Conservation (phyloP, 139 green algal species). For the Chlamydomonas sphaeroides region DNA sequence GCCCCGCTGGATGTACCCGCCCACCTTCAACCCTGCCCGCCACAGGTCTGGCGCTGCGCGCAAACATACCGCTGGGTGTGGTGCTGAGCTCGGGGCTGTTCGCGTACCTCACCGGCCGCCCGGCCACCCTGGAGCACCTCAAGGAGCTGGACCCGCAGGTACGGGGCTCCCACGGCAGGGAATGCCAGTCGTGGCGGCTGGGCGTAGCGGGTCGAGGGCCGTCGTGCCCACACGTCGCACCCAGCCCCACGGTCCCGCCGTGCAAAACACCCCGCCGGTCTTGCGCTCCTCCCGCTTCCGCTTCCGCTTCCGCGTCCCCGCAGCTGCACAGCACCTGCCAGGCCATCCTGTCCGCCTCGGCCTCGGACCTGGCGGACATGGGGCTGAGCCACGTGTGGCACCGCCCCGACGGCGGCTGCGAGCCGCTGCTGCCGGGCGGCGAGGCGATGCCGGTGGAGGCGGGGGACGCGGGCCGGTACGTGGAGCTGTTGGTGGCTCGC, state of each 20-base stretch:
- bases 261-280: too few relatives aligned
- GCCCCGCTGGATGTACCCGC: too few relatives aligned
- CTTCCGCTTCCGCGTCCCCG: background rate
- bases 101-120: slow-evolving; percentile 11
- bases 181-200: too few relatives aligned
- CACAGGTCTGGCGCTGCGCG: slow-evolving; percentile 35
- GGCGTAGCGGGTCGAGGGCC: too few relatives aligned
- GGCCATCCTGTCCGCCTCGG: slow-evolving; percentile 9
- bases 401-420: background rate
- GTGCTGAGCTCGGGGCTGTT: slow-evolving; percentile 24
- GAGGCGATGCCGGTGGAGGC: background rate
- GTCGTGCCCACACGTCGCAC: too few relatives aligned
- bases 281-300: too few relatives aligned
- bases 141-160: slow-evolving; percentile 29
- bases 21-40: too few relatives aligned
- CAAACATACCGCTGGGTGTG: slow-evolving; percentile 36
- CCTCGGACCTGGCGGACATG: too few relatives aligned
- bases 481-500: slow-evolving; percentile 7
- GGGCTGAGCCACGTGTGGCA: slow-evolving; percentile 10
- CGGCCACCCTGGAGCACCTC: slow-evolving; percentile 11
- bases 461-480: slow-evolving; percentile 16
- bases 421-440: slow-evolving; percentile 13
- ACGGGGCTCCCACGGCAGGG: background rate
- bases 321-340: slow-evolving; percentile 23
- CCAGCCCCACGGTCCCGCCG: background rate